Evolutionary conservation across 129 eudicot genomes (phyloP), one percentile per base, ranked within the genome.

Genomic region (Logfia minima): DNA sequence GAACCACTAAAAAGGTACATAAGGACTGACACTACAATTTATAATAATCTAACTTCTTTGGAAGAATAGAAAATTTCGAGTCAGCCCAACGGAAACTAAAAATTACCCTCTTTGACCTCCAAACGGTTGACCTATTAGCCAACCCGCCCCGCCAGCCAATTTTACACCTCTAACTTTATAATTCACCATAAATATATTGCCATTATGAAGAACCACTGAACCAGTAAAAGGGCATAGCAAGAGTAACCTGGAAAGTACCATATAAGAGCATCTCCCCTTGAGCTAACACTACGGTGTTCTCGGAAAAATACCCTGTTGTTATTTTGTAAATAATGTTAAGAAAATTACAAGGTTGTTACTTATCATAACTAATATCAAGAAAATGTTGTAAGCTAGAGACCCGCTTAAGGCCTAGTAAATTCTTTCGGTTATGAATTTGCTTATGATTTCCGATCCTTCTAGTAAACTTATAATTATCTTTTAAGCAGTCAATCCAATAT

Each of bases 281-380:
- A 75, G 99, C 99, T 79, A 95, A 83, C 63, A 95, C 96, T 72
- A 95, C 82, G 26, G 99, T 95, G 84, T 95, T 95, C 72, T 95
- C 99, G 7, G 86, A 63, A 77, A 95, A 95, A 76, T 80, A 95
- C 21, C 99, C 99, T 66, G 97, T 88, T 14, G 99, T 95, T 75
- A 92, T 86, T 66, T 85, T 88, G 99, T 95, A 88, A 34, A 28
- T 61, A 74, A 75, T 77, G 88, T 95, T 77, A 95, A 75, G 96
- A 85, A 85, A 88, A 66, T 3, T 32, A 31, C 43, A 41, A 18
- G 34, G 17, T 70, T 10, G 7, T 29, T 48, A 66, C 32, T 32
- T 58, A 5, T 19, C 2, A n/a, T 19, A 53, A 70, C 28, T 21
- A 48, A 61, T 24, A 11, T 48, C 17, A 48, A 48, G 24, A 48